Evolutionary conservation across 2,329 filamentous ascomycete genomes (phyloP).

Genomic region (Venturia oleaginea): DNA sequence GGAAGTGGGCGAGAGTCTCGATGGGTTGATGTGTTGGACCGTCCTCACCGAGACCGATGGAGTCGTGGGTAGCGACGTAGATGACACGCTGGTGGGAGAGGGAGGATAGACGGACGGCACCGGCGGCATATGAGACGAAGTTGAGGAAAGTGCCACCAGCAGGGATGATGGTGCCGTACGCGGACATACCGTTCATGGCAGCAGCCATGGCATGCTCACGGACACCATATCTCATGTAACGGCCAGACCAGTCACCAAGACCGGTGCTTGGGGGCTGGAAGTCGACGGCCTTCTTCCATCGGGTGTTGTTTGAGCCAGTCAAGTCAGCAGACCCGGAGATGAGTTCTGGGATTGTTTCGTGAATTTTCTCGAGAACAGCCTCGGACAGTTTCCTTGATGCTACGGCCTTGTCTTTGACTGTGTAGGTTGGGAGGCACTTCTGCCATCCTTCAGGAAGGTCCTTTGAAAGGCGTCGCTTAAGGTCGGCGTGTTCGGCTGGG

Average conservation of each 20-base stretch:
- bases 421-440: slow-evolving; percentile 86
- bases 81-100: slow-evolving; percentile 85
- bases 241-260: slow-evolving; percentile 82
- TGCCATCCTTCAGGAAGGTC: slow-evolving; percentile 95
- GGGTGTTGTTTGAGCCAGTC: slow-evolving; percentile 97
- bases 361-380: slow-evolving; percentile 80
- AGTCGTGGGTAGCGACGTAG: slow-evolving; percentile 97
- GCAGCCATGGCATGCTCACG: slow-evolving; percentile 88
- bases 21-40: slow-evolving; percentile 98
- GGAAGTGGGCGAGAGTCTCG: slow-evolving; percentile 96
- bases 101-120: slow-evolving; percentile 86
- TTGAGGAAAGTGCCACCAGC: slow-evolving; percentile 97
- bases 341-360: slow-evolving; percentile 76
- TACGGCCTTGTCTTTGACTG: slow-evolving; percentile 70
- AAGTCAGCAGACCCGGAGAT: slow-evolving; percentile 94
- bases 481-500: slow-evolving; percentile 70
- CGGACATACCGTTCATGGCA: slow-evolving; percentile 89
- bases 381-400: slow-evolving; percentile 96
- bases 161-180: slow-evolving; percentile 90
- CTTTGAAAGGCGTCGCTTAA: slow-evolving; percentile 68
- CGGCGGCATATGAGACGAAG: slow-evolving; percentile 97
- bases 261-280: slow-evolving; percentile 86
- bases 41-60: slow-evolving; percentile 97
- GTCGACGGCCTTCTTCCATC: slow-evolving; percentile 94
- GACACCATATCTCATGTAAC: slow-evolving; percentile 88